Conservation (phyloP, 1,284 basidiomycete genomes). For the Schizophyllum commune region DNA sequence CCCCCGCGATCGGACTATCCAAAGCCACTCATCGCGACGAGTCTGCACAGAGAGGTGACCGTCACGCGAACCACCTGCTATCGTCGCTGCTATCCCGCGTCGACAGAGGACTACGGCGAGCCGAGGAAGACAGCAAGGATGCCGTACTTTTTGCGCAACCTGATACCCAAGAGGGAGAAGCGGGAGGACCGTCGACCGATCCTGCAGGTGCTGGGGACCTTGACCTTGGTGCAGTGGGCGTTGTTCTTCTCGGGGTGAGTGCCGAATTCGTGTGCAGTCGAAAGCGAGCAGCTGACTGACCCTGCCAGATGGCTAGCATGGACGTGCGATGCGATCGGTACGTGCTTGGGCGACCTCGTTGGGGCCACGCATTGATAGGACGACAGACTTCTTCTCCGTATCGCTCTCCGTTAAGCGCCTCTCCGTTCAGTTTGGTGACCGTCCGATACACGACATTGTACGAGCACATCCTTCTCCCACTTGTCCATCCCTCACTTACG, state of each 20-base stretch:
- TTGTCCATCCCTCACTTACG: not conserved
- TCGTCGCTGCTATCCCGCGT: not conserved
- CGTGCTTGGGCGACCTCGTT: not conserved
- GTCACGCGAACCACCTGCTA: not conserved
- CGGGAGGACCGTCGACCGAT: slow-evolving; percentile 19
- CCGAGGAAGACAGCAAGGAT: not conserved
- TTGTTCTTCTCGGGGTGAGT: slow-evolving; percentile 48
- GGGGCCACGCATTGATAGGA: not conserved
- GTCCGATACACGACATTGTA: slow-evolving; percentile 43
- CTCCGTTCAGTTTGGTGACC: slow-evolving; percentile 39
- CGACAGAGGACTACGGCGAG: not conserved
- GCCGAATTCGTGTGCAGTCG: slow-evolving; percentile 10
- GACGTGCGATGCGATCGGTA: slow-evolving; percentile 63
- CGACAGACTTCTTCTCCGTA: slow-evolving; percentile 73
- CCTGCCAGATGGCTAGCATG: slow-evolving; percentile 63
- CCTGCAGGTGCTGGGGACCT: slow-evolving; percentile 26
- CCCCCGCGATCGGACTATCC: no score
- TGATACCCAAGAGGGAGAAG: slow-evolving; percentile 8
- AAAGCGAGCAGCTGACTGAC: slow-evolving; percentile 8
- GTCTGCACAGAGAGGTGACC: not conserved
- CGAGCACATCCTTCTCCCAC: slow-evolving; percentile 16
- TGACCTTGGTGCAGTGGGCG: slow-evolving; percentile 43
- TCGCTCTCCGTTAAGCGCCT: slow-evolving; percentile 66
- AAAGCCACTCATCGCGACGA: no score
- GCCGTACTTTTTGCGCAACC: slow-evolving; percentile 8